Evolutionary conservation across 768 basidiomycete genomes (phyloP).

Genomic region (Rhodotorula diobovata): DNA sequence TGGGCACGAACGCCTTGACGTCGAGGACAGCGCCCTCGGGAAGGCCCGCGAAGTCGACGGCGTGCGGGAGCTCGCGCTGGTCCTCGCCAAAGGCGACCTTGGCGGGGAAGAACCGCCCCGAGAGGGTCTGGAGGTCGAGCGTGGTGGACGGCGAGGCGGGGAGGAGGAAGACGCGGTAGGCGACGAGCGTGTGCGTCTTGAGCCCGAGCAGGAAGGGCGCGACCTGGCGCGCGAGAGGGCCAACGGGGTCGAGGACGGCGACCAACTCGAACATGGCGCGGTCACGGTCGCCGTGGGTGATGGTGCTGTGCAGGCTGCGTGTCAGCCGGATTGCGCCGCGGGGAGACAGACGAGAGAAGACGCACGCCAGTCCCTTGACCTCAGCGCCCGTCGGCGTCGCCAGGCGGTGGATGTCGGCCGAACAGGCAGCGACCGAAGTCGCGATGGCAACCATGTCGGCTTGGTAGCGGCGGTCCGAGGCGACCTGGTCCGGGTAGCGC

Average conservation of each 20-base stretch:
- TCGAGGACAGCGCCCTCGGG: constrained; percentile 3
- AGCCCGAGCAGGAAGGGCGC: constrained; percentile 60
- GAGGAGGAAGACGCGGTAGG: constrained; percentile 63
- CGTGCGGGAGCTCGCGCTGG: neutral
- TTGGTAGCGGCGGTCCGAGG: constrained; percentile 48
- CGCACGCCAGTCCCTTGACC: constrained; percentile 3
- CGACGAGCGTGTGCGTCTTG: constrained; percentile 43
- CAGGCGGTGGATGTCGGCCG: neutral
- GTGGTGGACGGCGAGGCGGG: neutral
- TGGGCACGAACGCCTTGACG: neutral
- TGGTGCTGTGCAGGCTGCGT: neutral
- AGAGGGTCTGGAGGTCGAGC: neutral
- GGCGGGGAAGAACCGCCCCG: neutral
- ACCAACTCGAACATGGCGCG: constrained; percentile 50
- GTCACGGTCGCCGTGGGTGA: neutral
- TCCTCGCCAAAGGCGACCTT: neutral
- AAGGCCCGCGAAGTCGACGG: neutral
- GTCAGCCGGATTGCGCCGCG: no score
- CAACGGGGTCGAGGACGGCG: constrained; percentile 78
- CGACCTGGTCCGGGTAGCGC: constrained; percentile 49
- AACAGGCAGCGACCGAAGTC: constrained; percentile 60
- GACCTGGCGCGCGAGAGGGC: constrained; percentile 78
- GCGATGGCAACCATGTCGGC: constrained; percentile 60
- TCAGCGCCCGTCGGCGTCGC: neutral
- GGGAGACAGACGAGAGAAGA: neutral